Base-by-base conservation (phyloP, 1,284 basidiomycete genomes). In the Lentinula novae-zelandiae region DNA sequence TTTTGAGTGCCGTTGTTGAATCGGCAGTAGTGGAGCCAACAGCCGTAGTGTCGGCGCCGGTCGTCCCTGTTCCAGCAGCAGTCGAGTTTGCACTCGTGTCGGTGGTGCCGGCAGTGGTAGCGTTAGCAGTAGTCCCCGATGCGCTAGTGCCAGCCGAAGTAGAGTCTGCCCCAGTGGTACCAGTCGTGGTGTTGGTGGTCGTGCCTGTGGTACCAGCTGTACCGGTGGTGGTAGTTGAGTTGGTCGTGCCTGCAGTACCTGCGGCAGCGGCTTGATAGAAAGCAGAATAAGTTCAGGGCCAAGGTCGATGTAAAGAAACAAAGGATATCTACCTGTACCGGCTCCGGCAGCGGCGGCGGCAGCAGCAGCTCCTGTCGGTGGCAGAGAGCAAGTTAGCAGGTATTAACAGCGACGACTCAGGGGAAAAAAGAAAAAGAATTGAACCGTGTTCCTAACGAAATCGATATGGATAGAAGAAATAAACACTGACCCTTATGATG, bases 401-500 rank as follows among this genome's bases (percentile, higher is more conserved):
- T 0, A 27, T 27, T 48, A 39, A 39, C 38, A 39, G 22, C 22
- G 22, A 22, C 40, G 15, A n/a, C n/a, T n/a, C n/a, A n/a, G 40
- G 40, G 13, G 15, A 42, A 42, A n/a, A 6, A 42, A 42, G 5
- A 15, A 15, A 13, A 15, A 15, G 40, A 15, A 42, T 42, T 42
- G 2, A 6, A 42, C 9, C 4, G n/a, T 2, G 22, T 22, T 22
- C 22, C 22, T 22, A 22, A 17, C n/a, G 17, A 39, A 3, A 48
- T 9, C n/a, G 49, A 36, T 22, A 48, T 17, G 49, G 3, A 46
- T 33, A 36, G 13, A 38, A 13, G 58, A 56, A 15, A 33, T 60
- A 55, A 33, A 63, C 56, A 60, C 59, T 58, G 7, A 63, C 62
- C 17, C 42, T 46, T 46, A 9, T 56, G 15, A 17, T 58, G 52